Evolutionary conservation across 2,329 filamentous ascomycete genomes (phyloP).

Genomic region (Fusarium metavorans): DNA sequence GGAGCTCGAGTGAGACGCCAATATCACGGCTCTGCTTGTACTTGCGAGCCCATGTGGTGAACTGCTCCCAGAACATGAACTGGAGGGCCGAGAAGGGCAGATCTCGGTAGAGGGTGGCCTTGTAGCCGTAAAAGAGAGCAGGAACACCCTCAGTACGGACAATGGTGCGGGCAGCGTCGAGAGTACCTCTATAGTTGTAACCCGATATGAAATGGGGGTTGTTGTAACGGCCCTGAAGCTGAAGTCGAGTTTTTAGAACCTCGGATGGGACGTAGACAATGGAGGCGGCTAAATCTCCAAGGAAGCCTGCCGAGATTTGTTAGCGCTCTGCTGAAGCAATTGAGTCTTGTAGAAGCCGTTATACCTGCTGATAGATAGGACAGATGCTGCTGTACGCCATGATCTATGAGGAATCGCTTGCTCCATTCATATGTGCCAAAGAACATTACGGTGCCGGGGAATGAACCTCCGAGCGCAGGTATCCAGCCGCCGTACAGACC

Average conservation of each 20-base stretch:
- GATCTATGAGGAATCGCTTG: slow-evolving; percentile 89
- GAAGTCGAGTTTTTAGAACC: slow-evolving; percentile 95
- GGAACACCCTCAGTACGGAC: slow-evolving; percentile 82
- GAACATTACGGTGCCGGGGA: slow-evolving; percentile 93
- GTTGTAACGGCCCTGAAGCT: slow-evolving; percentile 94
- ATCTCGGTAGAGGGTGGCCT: slow-evolving; percentile 93
- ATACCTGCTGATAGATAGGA: slow-evolving; percentile 88
- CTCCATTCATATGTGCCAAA: slow-evolving; percentile 97
- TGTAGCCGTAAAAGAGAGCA: slow-evolving; percentile 96
- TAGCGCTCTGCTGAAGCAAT: neutral
- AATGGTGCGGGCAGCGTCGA: slow-evolving; percentile 88
- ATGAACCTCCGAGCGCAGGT: slow-evolving; percentile 90
- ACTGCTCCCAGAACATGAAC: slow-evolving; percentile 98
- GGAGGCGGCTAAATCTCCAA: slow-evolving; percentile 92
- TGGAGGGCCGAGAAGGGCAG: slow-evolving; percentile 96
- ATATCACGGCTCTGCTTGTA: slow-evolving; percentile 87
- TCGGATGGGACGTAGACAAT: slow-evolving; percentile 97
- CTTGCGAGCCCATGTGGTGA: slow-evolving; percentile 81
- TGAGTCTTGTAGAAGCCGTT: slow-evolving; percentile 19
- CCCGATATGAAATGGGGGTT: slow-evolving; percentile 94
- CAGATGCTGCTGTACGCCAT: slow-evolving; percentile 82
- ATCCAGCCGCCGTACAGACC: slow-evolving; percentile 95
- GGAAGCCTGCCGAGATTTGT: slow-evolving; percentile 71
- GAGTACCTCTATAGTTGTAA: slow-evolving; percentile 92
- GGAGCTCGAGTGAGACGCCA: slow-evolving; percentile 84